phyloP scores from a whole-genome alignment of 176 grass and related monocot species.

The Aegilops speltoides region DNA sequence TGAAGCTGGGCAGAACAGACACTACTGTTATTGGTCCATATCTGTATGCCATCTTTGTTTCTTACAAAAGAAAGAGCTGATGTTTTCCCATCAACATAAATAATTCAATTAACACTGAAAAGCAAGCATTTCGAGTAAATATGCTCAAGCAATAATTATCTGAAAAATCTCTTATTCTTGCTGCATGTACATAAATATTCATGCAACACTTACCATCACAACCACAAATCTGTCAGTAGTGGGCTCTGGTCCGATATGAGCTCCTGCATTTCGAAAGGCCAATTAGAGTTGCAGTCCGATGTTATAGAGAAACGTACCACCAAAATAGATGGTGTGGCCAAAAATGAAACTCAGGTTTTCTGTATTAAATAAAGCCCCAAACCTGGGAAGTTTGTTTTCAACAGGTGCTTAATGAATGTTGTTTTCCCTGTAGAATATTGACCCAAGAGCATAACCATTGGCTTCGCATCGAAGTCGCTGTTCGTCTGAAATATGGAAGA shows the following conservation, averaged over 20 bases:
- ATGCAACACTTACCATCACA: slow-evolving; percentile 71
- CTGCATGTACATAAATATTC: not conserved
- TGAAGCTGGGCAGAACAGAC: not conserved
- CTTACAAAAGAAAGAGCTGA: not conserved
- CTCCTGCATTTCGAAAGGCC: slow-evolving; percentile 44
- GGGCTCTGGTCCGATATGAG: slow-evolving; percentile 93
- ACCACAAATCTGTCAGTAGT: slow-evolving; percentile 95
- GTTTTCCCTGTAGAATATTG: slow-evolving; percentile 98
- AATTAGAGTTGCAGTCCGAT: slow-evolving; percentile 20
- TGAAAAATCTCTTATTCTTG: not conserved
- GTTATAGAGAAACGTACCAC: not conserved
- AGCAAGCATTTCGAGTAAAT: not conserved
- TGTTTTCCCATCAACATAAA: not conserved
- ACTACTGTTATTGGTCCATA: not conserved
- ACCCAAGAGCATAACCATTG: slow-evolving; percentile 94
- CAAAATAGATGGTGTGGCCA: not conserved
- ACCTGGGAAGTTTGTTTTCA: slow-evolving; percentile 87
- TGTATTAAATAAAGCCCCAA: slow-evolving; percentile 17
- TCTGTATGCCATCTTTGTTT: not conserved
- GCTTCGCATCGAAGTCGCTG: slow-evolving; percentile 93
- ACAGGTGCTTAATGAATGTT: slow-evolving; percentile 90
- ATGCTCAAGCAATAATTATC: not conserved
- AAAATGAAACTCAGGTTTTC: not conserved
- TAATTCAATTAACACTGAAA: not conserved
- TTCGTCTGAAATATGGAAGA: slow-evolving; percentile 55